Evolutionary conservation across 441 rosid genomes (phyloP).

Genomic region (Mallotus japonicus): DNA sequence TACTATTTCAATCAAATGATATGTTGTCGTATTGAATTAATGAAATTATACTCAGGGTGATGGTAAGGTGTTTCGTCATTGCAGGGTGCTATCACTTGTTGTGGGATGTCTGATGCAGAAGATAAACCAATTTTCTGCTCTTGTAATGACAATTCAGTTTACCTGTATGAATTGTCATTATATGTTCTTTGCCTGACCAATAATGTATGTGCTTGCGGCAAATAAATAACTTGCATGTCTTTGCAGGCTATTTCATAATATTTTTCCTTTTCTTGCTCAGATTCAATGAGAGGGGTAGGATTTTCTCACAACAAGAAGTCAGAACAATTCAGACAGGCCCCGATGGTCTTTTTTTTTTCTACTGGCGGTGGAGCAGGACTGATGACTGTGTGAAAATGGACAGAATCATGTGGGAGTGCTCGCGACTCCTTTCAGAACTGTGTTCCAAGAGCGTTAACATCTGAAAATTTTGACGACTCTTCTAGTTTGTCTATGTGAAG

Average conservation of each 20-base stretch:
- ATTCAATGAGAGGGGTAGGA: background rate
- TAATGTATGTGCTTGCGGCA: background rate
- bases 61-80: conserved; percentile 2
- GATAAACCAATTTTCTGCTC: conserved; percentile 72
- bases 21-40: background rate
- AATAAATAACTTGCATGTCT: background rate
- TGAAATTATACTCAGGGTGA: background rate
- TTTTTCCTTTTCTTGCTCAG: background rate
- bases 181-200: conserved; percentile 35
- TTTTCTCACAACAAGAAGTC: background rate
- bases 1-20: no score
- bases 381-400: background rate
- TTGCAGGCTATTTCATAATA: background rate
- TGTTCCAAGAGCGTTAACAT: no score
- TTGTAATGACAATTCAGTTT: conserved; percentile 60
- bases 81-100: conserved; percentile 61
- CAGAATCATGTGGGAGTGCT: background rate
- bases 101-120: conserved; percentile 67
- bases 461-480: no score
- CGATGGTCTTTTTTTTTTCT: background rate
- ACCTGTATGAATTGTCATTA: conserved; percentile 78
- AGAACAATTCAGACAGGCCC: background rate
- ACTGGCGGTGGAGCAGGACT: background rate
- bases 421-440: no score
- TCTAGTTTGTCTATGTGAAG: no score